Evolutionary conservation across 2,329 filamentous ascomycete species (phyloP), one percentile per base, ranked within the genome.

Genomic region (Teratosphaeria destructans): DNA sequence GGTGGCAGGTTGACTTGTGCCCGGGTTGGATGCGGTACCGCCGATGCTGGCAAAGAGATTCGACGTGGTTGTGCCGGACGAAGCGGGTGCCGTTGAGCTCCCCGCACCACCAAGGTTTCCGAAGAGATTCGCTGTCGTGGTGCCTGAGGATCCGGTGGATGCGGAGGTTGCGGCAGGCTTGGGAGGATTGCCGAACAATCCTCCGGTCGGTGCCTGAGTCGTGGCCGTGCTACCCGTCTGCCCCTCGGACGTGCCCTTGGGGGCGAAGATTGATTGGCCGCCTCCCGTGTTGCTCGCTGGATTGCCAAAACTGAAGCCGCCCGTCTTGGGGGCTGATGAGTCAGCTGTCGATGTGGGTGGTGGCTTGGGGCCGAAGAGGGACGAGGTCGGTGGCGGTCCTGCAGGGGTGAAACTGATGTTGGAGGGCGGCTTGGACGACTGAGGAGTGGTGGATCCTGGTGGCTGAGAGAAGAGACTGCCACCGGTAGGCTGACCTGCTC

Each of bases 321-420:
- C 34, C 14, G 23, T 11, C 37, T 26, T 29, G 19, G 34, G 19
- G 39, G 32, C 14, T 56, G 19, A 16, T 58, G 52, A 52, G 57
- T 55, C 43, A 62, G 61, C 49, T 62, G 61, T 58, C 60, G 59
- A 55, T 59, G 56, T 35, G 53, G 56, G 29, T 58, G 56, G 29
- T 58, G 59, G 23, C 60, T 29, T 12, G n/a, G n/a, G 34, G 16
- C 52, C 55, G 37, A 60, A 60, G 19, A 60, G 14, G 8, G 49
- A 54, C 14, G 35, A 37, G 10, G 27, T 34, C 11, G 60, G 60
- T 29, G 60, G 60, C 52, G 57, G 57, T 10, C 58, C 58, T 32
- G 58, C 58, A 14, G 58, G 58, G 6, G 58, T 60, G 54, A 60
- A 60, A 32, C 29, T 49, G 23, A 59, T 29, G 34, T 55, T 19